These are phyloP conservation scores for Fraxinus floribunda DNA, from an alignment of 305 asterid genomes.

Conservation along the genomic window DNA sequence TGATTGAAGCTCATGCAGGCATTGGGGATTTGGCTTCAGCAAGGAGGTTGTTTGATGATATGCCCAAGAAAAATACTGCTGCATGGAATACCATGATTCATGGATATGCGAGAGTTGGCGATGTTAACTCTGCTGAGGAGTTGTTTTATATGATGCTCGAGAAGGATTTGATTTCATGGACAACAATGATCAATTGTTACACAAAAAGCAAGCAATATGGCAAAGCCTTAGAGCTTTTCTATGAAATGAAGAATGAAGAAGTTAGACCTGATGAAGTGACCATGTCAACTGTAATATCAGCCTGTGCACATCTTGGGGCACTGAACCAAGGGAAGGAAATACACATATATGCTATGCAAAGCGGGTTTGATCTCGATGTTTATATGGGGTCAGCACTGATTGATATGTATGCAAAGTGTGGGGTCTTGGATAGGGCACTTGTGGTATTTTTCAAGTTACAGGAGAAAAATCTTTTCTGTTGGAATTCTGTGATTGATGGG, in stretches of 20 bases:
- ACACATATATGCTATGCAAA: constrained; percentile 41
- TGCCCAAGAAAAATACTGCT: constrained; percentile 51
- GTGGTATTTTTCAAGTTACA: constrained; percentile 58
- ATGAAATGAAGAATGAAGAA: constrained; percentile 46
- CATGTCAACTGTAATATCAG: constrained; percentile 62
- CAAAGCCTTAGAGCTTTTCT: constrained; percentile 49
- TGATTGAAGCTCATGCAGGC: constrained; percentile 48
- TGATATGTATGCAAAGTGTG: constrained; percentile 82
- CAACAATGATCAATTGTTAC: constrained; percentile 68
- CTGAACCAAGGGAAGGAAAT: constrained; percentile 58
- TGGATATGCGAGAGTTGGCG: constrained; percentile 54
- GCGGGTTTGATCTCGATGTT: constrained; percentile 45
- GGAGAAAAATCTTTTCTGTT: constrained; percentile 63
- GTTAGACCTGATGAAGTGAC: constrained; percentile 67
- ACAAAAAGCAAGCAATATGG: constrained; percentile 40
- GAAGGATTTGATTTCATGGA: constrained; percentile 69
- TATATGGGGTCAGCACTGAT: constrained; percentile 63
- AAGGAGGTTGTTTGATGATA: constrained; percentile 46
- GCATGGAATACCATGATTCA: constrained; percentile 61
- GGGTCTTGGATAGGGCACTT: constrained; percentile 61
- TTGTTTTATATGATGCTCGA: constrained; percentile 43
- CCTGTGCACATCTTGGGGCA: constrained; percentile 77
- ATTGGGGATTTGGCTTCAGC: constrained; percentile 54
- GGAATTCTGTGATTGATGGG: constrained; percentile 77
- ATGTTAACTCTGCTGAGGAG: constrained; percentile 52